These are phyloP conservation scores for Phialophora tarda DNA, from an alignment of 2,329 filamentous ascomycete genomes.

Conservation along the genomic window DNA sequence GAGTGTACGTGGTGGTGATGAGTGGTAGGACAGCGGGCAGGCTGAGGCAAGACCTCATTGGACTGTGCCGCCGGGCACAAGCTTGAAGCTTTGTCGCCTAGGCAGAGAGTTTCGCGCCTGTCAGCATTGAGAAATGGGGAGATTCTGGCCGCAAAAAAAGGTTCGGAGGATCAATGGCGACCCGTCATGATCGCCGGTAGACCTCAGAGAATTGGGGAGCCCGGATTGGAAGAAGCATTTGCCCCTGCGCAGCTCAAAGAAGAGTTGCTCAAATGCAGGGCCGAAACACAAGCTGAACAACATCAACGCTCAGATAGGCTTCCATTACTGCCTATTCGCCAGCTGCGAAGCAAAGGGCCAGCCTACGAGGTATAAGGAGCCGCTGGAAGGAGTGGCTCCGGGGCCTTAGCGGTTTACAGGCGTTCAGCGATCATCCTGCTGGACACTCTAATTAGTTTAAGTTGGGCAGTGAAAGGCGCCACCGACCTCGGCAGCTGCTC, in stretches of 20 bases:
- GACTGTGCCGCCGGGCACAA: constrained; percentile 1
- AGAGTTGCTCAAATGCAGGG: constrained; percentile 8
- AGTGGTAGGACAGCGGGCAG: constrained; percentile 10
- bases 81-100: constrained; percentile 14
- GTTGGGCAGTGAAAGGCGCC: not conserved
- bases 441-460: not conserved
- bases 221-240: not conserved
- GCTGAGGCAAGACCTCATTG: constrained; percentile 19
- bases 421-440: constrained; percentile 13
- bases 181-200: constrained; percentile 9
- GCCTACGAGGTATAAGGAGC: not conserved
- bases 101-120: constrained; percentile 5
- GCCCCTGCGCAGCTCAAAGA: constrained; percentile 21
- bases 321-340: constrained; percentile 9
- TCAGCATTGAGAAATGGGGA: constrained; percentile 12
- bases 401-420: constrained; percentile 1
- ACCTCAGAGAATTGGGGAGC: not conserved
- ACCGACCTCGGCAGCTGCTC: not conserved
- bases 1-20: constrained; percentile 8
- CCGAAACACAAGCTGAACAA: constrained; percentile 19
- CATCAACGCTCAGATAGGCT: not conserved
- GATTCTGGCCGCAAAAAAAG: not conserved
- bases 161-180: not conserved
- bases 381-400: not conserved
- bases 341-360: not conserved